Evolutionary conservation across 2,329 filamentous ascomycete species (phyloP), one percentile per base, ranked within the genome.

Genomic region (Colletotrichum destructivum): DNA sequence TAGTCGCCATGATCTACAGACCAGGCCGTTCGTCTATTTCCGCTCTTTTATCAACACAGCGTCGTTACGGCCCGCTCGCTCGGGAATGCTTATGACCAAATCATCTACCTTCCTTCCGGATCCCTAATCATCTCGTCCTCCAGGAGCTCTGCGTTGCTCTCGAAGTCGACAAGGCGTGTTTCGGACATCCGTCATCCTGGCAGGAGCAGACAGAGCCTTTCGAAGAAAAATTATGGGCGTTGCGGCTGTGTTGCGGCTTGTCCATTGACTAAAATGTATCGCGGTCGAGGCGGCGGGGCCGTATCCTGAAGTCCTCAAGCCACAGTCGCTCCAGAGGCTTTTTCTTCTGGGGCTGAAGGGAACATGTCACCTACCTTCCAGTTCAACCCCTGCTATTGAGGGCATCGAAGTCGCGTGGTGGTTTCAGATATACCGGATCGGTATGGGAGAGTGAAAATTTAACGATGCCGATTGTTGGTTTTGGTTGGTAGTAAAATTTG

Each of bases 81-180:
- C 79, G 11, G 81, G 76, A 79, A 88, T 85, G 21, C 78, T 74
- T 56, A 78, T 78, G 6, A 85, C 76, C 47, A 86, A 76, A 3
- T 74, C 78, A 57, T 80, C 82, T 87, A 88, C 88, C 74, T 88
- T 86, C 80, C 82, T 51, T 80, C 77, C 0, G 84, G 81, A 74
- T 86, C 85, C 86, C 86, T 88, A 0, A 87, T 84, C 66, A 86
- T 84, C 71, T 87, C 85, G 66, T 85, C 82, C 18, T 84, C 82
- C 12, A 82, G 82, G 13, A 59, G 42, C 6, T 61, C 52, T 9
- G 60, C 49, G 4, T 67, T 62, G 0, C 60, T 56, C 9, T 81
- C 78, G 2, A 75, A 74, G 2, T 72, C 71, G 7, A 74, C 72
- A 11, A 62, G n/a, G 44, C 65, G 38, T 57, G 51, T 82, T 76